Percentiles rank a stretch among this genome's conserved stretches.
Conservation (phyloP, 1,284 basidiomycete species). For the Papiliotrema fonsecae region DNA sequence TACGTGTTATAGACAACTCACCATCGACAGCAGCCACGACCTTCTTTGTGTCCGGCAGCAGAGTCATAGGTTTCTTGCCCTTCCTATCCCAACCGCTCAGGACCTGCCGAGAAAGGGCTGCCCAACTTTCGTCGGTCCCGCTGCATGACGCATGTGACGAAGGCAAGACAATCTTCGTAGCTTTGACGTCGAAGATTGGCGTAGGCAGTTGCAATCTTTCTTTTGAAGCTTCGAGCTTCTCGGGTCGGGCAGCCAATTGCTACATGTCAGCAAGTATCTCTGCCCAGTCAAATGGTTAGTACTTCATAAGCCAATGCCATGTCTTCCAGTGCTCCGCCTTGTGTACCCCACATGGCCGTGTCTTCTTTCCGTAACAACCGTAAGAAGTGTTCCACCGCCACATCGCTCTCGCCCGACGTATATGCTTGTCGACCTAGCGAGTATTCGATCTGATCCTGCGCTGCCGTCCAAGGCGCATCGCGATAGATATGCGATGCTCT, state of each 20-base stretch:
- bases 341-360: slow-evolving; percentile 30
- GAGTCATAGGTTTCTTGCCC: slow-evolving; percentile 34
- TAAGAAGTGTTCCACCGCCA: slow-evolving; percentile 51
- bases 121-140: slow-evolving; percentile 18
- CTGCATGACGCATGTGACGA: slow-evolving; percentile 17
- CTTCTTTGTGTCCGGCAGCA: slow-evolving; percentile 24
- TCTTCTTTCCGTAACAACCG: slow-evolving; percentile 42
- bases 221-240: slow-evolving; percentile 23
- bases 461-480: slow-evolving; percentile 46
- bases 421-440: slow-evolving; percentile 53
- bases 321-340: slow-evolving; percentile 49
- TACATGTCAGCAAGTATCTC: slow-evolving; percentile 12
- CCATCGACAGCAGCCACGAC: slow-evolving; percentile 36
- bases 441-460: slow-evolving; percentile 51
- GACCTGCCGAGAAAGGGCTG: slow-evolving; percentile 25
- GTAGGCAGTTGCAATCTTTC: slow-evolving; percentile 33
- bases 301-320: slow-evolving; percentile 51
- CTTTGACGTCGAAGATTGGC: slow-evolving; percentile 34
- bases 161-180: slow-evolving; percentile 27
- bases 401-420: slow-evolving; percentile 50
- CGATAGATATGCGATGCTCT: slow-evolving; percentile 44
- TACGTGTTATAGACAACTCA: slow-evolving; percentile 8
- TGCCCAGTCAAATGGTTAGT: not conserved
- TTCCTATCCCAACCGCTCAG: slow-evolving; percentile 37
- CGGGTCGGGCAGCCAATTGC: slow-evolving; percentile 36